Conservation (phyloP, 139 green algal genomes). For the Micromonas commoda region DNA sequence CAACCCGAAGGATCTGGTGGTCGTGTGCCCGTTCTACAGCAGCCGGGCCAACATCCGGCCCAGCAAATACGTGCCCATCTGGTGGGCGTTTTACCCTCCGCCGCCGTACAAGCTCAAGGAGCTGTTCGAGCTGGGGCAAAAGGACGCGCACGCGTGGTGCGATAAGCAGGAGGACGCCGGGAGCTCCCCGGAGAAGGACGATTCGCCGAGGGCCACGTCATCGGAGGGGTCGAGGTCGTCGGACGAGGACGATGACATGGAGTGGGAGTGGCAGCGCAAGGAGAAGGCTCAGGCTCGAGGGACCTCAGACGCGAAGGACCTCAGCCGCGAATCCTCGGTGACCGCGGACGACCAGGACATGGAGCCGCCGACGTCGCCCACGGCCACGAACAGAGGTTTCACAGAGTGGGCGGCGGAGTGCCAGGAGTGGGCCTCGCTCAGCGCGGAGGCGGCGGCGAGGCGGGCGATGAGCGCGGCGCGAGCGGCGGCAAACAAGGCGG, state of each 20-base stretch:
- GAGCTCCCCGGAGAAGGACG: no score
- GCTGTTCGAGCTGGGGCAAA: conserved; percentile 35
- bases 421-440: conserved; percentile 8
- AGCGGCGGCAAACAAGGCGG: not conserved
- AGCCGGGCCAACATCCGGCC: conserved; percentile 38
- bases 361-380: not conserved
- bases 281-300: no score
- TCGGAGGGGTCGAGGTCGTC: no score
- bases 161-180: not conserved
- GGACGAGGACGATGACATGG: not conserved
- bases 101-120: conserved; percentile 31
- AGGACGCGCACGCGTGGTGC: conserved; percentile 24
- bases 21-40: conserved; percentile 41
- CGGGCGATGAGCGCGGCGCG: conserved; percentile 4
- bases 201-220: no score
- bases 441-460: conserved; percentile 1
- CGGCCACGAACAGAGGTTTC: not conserved
- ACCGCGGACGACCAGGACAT: no score
- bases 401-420: conserved; percentile 10
- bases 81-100: conserved; percentile 37
- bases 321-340: no score
- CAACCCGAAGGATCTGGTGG: conserved; percentile 16
- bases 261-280: no score
- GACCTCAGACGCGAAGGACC: no score
- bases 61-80: conserved; percentile 30